A percentile compares a stretch with the other conserved stretches of the same genome.
Conservation (phyloP, 139 green algal species). For the Coelastrella sp. region DNA sequence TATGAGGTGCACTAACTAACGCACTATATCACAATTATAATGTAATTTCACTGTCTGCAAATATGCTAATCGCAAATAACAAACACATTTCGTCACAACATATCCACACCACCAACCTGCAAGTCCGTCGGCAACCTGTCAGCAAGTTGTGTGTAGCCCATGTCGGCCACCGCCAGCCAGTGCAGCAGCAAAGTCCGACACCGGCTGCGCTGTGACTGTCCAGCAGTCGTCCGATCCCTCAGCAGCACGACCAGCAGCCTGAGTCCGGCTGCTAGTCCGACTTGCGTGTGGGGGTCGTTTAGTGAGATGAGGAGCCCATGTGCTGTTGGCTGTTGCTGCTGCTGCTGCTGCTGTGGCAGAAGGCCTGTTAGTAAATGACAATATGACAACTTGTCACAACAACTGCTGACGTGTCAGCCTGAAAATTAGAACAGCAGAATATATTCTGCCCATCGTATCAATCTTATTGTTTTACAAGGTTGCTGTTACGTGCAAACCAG, state of each 20-base stretch:
- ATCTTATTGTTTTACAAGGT: no score
- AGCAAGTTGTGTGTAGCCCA: conserved; percentile 53
- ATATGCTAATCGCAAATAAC: neutral
- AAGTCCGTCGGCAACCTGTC: conserved; percentile 51
- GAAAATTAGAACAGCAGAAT: no score
- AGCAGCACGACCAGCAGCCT: conserved; percentile 42
- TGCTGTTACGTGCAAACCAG: no score
- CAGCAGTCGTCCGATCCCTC: neutral
- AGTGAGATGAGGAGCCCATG: neutral
- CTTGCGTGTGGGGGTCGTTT: neutral
- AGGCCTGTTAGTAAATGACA: no score
- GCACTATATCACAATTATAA: no score
- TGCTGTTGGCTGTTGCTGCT: neutral
- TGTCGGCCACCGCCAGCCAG: conserved; percentile 48
- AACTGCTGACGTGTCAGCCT: no score
- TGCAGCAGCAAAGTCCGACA: conserved; percentile 43
- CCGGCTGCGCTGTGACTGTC: neutral
- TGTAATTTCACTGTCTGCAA: no score
- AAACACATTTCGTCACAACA: neutral
- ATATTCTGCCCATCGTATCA: no score
- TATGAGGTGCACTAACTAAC: neutral
- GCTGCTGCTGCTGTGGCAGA: neutral
- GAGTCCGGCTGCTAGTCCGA: conserved; percentile 54
- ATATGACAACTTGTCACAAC: no score
- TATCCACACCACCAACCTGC: neutral